Evolutionary conservation across 2,329 filamentous ascomycete genomes (phyloP).

Genomic region (Sporothrix protearum): DNA sequence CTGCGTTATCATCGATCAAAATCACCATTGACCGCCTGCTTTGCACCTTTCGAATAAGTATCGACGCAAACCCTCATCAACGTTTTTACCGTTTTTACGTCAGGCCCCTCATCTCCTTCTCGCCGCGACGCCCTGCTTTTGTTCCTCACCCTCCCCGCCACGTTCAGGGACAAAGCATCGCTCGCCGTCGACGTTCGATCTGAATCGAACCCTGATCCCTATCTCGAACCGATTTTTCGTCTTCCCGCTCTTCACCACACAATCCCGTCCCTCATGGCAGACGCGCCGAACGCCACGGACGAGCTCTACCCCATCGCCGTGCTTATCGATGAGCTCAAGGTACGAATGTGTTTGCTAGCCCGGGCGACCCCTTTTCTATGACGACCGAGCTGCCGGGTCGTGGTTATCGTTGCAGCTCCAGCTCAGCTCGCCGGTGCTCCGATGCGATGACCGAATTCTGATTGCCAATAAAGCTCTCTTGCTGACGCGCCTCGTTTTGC

Average conservation of each 20-base stretch:
- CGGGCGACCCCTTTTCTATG: not conserved
- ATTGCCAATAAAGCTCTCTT: not conserved
- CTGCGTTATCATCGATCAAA: constrained; percentile 18
- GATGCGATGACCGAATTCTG: not conserved
- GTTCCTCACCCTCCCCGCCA: not conserved
- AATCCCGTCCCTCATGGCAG: constrained; percentile 63
- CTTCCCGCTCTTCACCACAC: not conserved
- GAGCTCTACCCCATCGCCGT: constrained; percentile 99
- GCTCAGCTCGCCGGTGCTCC: not conserved
- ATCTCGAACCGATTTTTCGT: not conserved
- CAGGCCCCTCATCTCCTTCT: not conserved
- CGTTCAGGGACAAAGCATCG: not conserved
- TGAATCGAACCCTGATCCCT: not conserved
- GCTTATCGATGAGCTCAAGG: constrained; percentile 99
- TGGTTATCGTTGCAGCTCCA: not conserved
- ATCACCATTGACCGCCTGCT: not conserved
- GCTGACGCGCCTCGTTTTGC: constrained; percentile 22
- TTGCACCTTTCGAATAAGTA: not conserved
- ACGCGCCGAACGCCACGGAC: constrained; percentile 86
- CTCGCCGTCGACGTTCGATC: not conserved
- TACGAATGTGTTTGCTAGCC: constrained; percentile 41
- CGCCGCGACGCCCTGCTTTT: constrained; percentile 10
- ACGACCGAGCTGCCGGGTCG: not conserved
- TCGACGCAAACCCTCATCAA: not conserved
- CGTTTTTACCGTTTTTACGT: not conserved